Evolutionary conservation across 2,329 filamentous ascomycete species (phyloP).

Genomic region (Geosmithia flava): DNA sequence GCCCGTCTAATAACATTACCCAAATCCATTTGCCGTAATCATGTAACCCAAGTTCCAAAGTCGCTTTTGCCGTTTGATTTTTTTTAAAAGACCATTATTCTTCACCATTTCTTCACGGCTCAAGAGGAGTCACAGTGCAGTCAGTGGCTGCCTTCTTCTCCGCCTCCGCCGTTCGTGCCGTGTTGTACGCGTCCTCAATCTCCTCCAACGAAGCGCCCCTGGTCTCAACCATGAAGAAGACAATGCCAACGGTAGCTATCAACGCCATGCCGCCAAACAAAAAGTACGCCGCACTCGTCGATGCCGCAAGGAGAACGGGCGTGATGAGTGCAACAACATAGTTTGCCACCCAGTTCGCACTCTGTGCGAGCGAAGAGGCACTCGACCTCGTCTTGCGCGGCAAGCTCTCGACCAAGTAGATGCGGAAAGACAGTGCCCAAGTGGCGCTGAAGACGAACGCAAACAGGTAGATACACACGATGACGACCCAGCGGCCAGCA

Average conservation of each 20-base stretch:
- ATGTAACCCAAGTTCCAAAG: not conserved
- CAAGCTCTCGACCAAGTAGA: slow-evolving; percentile 48
- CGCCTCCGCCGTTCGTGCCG: not conserved
- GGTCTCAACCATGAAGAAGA: slow-evolving; percentile 25
- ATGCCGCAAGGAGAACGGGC: slow-evolving; percentile 19
- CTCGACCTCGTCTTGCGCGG: slow-evolving; percentile 39
- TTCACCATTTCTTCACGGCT: not conserved
- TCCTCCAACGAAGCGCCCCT: slow-evolving; percentile 10
- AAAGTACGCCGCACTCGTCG: slow-evolving; percentile 26
- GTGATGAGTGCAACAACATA: slow-evolving; percentile 28
- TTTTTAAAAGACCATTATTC: not conserved
- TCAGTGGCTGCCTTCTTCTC: not conserved
- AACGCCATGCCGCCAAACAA: slow-evolving; percentile 24
- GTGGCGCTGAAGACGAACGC: slow-evolving; percentile 30
- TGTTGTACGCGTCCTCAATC: not conserved
- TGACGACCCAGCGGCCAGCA: slow-evolving; percentile 34
- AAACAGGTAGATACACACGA: slow-evolving; percentile 36
- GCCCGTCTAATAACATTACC: not conserved
- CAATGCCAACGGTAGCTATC: slow-evolving; percentile 17
- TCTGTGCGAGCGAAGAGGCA: slow-evolving; percentile 37
- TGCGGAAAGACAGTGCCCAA: slow-evolving; percentile 42
- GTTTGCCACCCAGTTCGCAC: slow-evolving; percentile 16
- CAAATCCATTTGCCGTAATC: not conserved
- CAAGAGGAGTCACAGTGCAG: not conserved
- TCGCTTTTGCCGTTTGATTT: not conserved